Percentiles rank a stretch among this genome's conserved stretches.
phyloP scores from a whole-genome alignment of 2,329 filamentous ascomycete genomes.

The Zasmidium angulare region DNA sequence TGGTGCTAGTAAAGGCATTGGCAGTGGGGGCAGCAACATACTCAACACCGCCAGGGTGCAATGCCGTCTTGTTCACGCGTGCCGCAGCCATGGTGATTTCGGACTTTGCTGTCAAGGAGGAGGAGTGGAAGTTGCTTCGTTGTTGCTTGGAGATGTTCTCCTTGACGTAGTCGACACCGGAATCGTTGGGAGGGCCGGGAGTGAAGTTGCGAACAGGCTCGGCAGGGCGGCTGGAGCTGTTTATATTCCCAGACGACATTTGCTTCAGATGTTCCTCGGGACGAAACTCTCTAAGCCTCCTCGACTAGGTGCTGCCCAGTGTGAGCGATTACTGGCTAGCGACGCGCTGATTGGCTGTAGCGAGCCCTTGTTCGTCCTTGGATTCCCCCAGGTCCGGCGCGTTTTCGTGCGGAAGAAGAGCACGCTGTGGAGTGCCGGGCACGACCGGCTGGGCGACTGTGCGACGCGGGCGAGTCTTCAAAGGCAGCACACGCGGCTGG shows the following conservation, averaged over 20 bases:
- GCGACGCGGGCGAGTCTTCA: neutral
- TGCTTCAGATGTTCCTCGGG: too few relatives aligned
- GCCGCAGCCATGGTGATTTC: conserved; percentile 45
- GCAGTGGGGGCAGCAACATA: conserved; percentile 53
- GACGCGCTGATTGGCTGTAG: neutral
- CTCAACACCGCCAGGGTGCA: conserved; percentile 89
- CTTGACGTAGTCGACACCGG: conserved; percentile 54
- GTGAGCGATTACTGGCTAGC: neutral
- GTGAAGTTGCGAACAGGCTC: conserved; percentile 14
- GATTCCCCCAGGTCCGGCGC: neutral
- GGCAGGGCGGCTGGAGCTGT: neutral
- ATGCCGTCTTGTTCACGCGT: conserved; percentile 83
- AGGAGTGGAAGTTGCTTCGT: conserved; percentile 59
- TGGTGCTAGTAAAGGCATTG: neutral
- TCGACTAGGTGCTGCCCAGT: neutral
- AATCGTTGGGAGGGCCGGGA: conserved; percentile 41
- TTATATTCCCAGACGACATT: neutral
- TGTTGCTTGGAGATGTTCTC: conserved; percentile 59
- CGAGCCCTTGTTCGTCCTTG: too few relatives aligned
- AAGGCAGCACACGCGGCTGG: neutral
- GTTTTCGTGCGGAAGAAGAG: neutral
- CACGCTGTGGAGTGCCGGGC: neutral
- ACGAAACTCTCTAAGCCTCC: neutral
- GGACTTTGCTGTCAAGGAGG: conserved; percentile 51
- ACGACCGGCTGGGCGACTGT: neutral